Evolutionary conservation across 495 filamentous ascomycete genomes (phyloP).

Genomic region (Aspergillus egyptiacus): DNA sequence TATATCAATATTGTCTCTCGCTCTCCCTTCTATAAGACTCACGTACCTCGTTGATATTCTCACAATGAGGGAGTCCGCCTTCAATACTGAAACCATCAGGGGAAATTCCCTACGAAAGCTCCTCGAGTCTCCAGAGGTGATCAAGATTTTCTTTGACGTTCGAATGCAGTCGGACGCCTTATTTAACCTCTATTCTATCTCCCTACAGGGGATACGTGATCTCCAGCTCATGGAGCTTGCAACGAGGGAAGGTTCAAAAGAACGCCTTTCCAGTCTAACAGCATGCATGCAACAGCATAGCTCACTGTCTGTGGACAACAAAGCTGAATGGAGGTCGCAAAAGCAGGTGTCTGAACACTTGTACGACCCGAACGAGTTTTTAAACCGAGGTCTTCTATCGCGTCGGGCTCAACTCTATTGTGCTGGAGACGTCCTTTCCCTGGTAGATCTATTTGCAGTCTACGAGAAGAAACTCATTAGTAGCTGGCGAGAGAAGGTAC

Average conservation of each 20-base stretch:
- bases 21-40: neutral
- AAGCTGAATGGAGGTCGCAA: neutral
- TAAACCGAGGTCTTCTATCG: conserved; percentile 41
- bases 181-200: conserved; percentile 35
- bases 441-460: conserved; percentile 22
- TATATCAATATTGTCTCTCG: neutral
- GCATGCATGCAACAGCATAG: neutral
- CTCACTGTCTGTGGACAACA: neutral
- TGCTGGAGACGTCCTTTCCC: conserved; percentile 41
- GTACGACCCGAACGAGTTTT: conserved; percentile 34
- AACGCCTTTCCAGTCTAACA: conserved; percentile 31
- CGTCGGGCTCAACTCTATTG: conserved; percentile 42
- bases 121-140: conserved; percentile 35
- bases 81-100: conserved; percentile 19
- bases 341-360: neutral
- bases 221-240: conserved; percentile 54
- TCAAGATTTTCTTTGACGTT: conserved; percentile 35
- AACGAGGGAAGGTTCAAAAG: conserved; percentile 22
- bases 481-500: neutral
- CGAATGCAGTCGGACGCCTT: conserved; percentile 51
- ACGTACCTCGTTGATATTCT: neutral
- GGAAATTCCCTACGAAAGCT: conserved; percentile 42
- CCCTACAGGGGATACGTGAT: conserved; percentile 39
- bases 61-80: neutral
- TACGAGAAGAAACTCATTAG: neutral